Conservation (phyloP, 1,284 basidiomycete genomes). For the Phaffia rhodozyma region DNA sequence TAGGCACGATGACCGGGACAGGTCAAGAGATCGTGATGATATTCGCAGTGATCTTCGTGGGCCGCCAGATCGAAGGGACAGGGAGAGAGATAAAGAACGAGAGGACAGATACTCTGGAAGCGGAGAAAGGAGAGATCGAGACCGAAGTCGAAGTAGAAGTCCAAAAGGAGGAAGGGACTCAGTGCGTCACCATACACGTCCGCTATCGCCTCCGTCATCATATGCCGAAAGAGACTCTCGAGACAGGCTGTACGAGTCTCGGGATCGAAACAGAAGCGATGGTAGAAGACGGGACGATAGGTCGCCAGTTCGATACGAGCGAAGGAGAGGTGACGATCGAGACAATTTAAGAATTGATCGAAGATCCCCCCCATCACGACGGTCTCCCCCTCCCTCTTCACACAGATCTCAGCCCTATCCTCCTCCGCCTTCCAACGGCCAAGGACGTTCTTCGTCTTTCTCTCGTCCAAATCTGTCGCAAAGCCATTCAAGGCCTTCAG, state of each 20-base stretch:
- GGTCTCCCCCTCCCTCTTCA: conserved; percentile 25
- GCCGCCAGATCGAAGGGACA: conserved; percentile 7
- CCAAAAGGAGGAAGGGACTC: neutral
- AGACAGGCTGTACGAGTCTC: neutral
- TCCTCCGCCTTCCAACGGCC: conserved; percentile 18
- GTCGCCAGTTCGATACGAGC: conserved; percentile 16
- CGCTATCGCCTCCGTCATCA: too few relatives aligned
- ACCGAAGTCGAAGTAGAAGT: conserved; percentile 18
- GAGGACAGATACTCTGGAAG: conserved; percentile 1
- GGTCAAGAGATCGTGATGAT: conserved; percentile 19
- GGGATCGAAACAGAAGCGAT: conserved; percentile 19
- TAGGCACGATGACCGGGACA: conserved; percentile 20
- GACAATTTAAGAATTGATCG: conserved; percentile 29
- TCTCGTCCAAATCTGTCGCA: conserved; percentile 14
- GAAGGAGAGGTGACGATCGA: conserved; percentile 25
- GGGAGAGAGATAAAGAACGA: conserved; percentile 17
- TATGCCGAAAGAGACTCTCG: too few relatives aligned
- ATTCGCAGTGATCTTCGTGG: conserved; percentile 14
- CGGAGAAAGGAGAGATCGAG: conserved; percentile 12
- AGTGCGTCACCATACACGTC: too few relatives aligned
- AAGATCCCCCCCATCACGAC: conserved; percentile 32
- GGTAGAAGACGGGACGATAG: conserved; percentile 12
- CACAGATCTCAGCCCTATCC: conserved; percentile 10
- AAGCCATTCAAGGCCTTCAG: conserved; percentile 27
- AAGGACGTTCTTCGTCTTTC: conserved; percentile 17